phyloP scores from a whole-genome alignment of 352 stramenopile species.

The Phytophthora pistaciae region DNA sequence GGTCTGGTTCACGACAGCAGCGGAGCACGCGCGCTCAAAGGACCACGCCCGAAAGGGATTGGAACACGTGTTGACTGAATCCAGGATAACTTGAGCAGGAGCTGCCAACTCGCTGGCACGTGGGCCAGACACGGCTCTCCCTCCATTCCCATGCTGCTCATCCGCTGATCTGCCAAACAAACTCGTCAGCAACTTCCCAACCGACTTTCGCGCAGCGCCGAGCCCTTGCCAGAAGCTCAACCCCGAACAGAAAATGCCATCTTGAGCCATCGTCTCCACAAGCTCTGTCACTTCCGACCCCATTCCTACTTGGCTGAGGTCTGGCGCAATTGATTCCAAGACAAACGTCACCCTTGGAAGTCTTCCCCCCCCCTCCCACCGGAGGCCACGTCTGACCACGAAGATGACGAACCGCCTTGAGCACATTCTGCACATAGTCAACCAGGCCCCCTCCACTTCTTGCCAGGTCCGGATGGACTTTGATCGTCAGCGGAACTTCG shows the following conservation, averaged over 20 bases:
- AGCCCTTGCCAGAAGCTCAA: background rate
- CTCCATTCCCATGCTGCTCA: background rate
- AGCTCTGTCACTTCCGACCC: slow-evolving; percentile 1
- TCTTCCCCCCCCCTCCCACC: too few species aligned
- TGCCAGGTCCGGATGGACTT: background rate
- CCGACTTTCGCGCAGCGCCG: background rate
- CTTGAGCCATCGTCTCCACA: slow-evolving; percentile 1
- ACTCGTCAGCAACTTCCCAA: slow-evolving; percentile 3
- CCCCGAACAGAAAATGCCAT: slow-evolving; percentile 4
- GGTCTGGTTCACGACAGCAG: background rate
- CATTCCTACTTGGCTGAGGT: background rate
- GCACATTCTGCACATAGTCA: background rate
- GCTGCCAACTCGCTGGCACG: background rate
- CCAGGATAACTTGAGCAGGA: background rate
- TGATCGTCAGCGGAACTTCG: background rate
- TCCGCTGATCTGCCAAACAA: background rate
- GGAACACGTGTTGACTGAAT: background rate
- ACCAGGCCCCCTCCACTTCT: background rate
- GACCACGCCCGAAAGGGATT: background rate
- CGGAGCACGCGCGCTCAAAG: background rate
- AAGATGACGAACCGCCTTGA: background rate
- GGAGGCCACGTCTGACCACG: background rate
- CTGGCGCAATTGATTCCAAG: slow-evolving; percentile 4
- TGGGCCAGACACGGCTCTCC: background rate
- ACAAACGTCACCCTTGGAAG: background rate